Evolutionary conservation across 192 early-diverging fungal species (phyloP).

Genomic region (Backusella westeae): DNA sequence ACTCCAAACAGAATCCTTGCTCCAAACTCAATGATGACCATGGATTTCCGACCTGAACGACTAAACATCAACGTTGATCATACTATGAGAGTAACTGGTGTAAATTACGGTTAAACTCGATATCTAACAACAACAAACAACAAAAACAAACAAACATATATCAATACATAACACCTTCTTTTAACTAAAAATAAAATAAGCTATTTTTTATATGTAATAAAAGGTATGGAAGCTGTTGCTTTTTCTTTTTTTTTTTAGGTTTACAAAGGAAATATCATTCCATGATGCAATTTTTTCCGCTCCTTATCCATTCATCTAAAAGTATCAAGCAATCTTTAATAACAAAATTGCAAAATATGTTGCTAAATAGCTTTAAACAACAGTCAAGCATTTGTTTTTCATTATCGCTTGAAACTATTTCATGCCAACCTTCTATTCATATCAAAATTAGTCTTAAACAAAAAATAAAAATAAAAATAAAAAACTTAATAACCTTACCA

Average conservation of each 20-base stretch:
- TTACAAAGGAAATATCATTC: background rate
- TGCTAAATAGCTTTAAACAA: background rate
- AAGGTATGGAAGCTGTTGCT: too few relatives aligned
- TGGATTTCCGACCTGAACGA: slow-evolving; percentile 45
- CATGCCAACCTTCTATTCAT: background rate
- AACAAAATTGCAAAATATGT: slow-evolving; percentile 9
- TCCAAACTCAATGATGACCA: slow-evolving; percentile 38
- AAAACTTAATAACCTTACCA: background rate
- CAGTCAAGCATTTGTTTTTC: background rate
- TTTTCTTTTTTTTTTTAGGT: background rate
- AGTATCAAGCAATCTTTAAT: slow-evolving; percentile 7
- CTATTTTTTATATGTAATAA: background rate
- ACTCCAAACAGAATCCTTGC: slow-evolving; percentile 35
- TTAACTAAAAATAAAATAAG: background rate
- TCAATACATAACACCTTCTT: background rate
- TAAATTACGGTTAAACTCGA: slow-evolving; percentile 38
- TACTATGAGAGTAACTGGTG: slow-evolving; percentile 31
- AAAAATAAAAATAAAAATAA: background rate
- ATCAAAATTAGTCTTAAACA: background rate
- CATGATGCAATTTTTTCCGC: background rate
- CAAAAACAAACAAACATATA: background rate
- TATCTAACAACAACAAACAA: background rate
- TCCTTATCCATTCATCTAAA: slow-evolving; percentile 17
- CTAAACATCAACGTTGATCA: slow-evolving; percentile 45
- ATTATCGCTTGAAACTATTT: background rate